Percentiles rank a stretch among this genome's conserved stretches.
phyloP scores from a whole-genome alignment of 768 basidiomycete genomes.

The Cubamyces sp. region DNA sequence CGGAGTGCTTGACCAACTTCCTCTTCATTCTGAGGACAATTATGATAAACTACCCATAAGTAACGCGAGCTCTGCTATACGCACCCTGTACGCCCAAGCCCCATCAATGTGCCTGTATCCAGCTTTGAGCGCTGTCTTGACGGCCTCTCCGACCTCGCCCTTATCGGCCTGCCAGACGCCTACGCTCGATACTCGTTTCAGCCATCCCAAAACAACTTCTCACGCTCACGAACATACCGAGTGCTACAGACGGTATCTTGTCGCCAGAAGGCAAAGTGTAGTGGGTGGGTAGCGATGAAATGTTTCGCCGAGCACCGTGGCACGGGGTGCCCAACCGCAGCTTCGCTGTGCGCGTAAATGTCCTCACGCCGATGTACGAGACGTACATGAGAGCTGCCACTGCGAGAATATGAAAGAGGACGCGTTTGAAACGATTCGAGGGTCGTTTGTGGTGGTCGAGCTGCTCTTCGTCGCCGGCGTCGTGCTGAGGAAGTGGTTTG shows the following conservation, averaged over 20 bases:
- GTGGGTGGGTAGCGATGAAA: slow-evolving; percentile 45
- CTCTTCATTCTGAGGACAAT: slow-evolving; percentile 57
- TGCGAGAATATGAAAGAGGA: slow-evolving; percentile 13
- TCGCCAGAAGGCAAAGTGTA: slow-evolving; percentile 69
- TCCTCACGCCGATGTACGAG: slow-evolving; percentile 10
- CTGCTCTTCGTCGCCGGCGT: slow-evolving; percentile 14
- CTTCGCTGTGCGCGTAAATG: not conserved
- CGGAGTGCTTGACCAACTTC: slow-evolving; percentile 68
- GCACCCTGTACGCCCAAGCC: slow-evolving; percentile 69
- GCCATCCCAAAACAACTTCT: not conserved
- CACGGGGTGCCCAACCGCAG: slow-evolving; percentile 15
- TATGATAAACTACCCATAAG: not conserved
- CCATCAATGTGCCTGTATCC: slow-evolving; percentile 78
- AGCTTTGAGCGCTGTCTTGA: slow-evolving; percentile 63
- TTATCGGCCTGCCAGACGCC: slow-evolving; percentile 65
- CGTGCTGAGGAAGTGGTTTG: slow-evolving; percentile 17
- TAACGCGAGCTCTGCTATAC: slow-evolving; percentile 22
- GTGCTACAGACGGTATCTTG: slow-evolving; percentile 67
- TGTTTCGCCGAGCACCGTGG: slow-evolving; percentile 21
- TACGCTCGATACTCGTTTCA: slow-evolving; percentile 27
- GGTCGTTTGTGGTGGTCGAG: not conserved
- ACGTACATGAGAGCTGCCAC: slow-evolving; percentile 14
- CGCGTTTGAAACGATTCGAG: slow-evolving; percentile 9
- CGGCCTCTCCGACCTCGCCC: slow-evolving; percentile 68
- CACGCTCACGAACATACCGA: slow-evolving; percentile 45